Base-by-base conservation (phyloP, 768 basidiomycete species). In the Rhodotorula diobovata region DNA sequence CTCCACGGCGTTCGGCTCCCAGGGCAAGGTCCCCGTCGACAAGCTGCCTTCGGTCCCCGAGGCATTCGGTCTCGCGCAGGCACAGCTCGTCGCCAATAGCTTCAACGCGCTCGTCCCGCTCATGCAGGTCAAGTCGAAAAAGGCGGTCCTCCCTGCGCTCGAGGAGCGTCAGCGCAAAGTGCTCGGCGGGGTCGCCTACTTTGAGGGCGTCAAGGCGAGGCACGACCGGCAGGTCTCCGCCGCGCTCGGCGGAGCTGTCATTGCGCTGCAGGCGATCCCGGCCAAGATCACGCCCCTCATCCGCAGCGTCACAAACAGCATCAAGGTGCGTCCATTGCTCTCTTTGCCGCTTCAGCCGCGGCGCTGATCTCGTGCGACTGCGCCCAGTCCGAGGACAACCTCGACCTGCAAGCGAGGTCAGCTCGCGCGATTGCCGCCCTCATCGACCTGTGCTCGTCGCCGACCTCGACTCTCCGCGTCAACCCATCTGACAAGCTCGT, bases 401-500 rank as follows among this genome's bases (percentile, higher is more conserved):
- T 87, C 43, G 88, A 93, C 77, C 84, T 98, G 10, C 96, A 99
- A 80, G 86, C 83, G 35, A 90, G 95, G 20, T 91, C 93, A 1
- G 95, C 95, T 1, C 83, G 83, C 1, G 88, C 93, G 0, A 89
- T 98, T 25, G 90, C 93, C 10, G 85, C 87, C 11, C 93, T 99
- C 81, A 86, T 97, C 73, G 87, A 88, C 67, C 91, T 91, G 78
- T 96, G 92, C 80, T 84, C 87, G 7, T 75, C 81, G 12, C 79
- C 80, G 3, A 59, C 82, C 83, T 77, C 87, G 86, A 79, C 79
- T 15, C 85, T 87, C 56, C 86, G 92, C 60, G 80, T 84, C 43
- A 91, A 93, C 77, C 93, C 95, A 7, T 89, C 90, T 2, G 91
- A 93, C 77, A 99, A 99, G 83, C 91, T 99, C 67, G 87, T 98